Conservation (phyloP, 371 early-diverging fungal genomes). For the Mortierella sp. region DNA sequence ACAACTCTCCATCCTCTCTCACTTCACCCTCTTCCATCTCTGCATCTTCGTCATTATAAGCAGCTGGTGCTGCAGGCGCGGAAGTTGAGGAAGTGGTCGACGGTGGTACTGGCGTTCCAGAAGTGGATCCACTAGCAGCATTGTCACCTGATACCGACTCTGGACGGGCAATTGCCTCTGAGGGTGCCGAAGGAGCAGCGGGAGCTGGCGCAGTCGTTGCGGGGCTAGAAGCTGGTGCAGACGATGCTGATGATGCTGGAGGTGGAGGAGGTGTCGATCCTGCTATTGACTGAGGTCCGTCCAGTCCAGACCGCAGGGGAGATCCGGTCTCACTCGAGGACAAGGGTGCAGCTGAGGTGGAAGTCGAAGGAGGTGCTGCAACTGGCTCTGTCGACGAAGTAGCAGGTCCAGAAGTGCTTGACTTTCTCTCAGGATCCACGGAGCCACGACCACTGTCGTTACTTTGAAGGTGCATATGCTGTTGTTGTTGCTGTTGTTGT, state of each 20-base stretch:
- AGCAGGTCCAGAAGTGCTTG: conserved; percentile 1
- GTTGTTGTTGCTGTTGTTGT: neutral
- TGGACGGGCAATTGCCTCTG: neutral
- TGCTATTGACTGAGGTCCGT: conserved; percentile 1
- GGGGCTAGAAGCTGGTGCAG: neutral
- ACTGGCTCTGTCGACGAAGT: neutral
- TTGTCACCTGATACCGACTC: neutral
- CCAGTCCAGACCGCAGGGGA: neutral
- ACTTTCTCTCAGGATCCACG: conserved; percentile 8
- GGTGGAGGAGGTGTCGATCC: conserved; percentile 6
- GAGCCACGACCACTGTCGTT: conserved; percentile 2
- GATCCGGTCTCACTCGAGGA: neutral
- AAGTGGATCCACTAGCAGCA: neutral
- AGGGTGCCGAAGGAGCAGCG: neutral
- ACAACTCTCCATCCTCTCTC: neutral
- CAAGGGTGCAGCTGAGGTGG: neutral
- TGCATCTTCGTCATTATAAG: neutral
- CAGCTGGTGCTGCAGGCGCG: neutral
- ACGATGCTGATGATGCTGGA: neutral
- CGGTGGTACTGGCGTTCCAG: conserved; percentile 5
- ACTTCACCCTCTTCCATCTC: conserved; percentile 14
- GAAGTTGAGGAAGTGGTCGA: neutral
- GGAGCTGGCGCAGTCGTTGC: neutral
- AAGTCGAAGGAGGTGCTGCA: neutral
- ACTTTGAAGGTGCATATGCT: neutral